These are phyloP conservation scores for Phytophthora melonis DNA, from an alignment of 352 stramenopile species.

Conservation along the genomic window DNA sequence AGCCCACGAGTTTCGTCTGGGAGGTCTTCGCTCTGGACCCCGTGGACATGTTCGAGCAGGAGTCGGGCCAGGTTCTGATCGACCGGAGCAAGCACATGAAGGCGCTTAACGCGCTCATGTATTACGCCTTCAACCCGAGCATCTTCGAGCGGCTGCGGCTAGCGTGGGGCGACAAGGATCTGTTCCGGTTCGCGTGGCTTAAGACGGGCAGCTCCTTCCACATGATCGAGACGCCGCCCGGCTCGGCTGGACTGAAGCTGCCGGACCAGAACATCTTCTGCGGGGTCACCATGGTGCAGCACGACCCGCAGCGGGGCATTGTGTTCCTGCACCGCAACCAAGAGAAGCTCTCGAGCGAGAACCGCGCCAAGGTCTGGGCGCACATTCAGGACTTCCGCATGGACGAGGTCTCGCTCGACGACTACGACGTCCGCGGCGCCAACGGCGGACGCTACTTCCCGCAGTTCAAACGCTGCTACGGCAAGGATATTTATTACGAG, in stretches of 20 bases:
- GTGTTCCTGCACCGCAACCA: conserved; percentile 75
- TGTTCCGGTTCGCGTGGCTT: conserved; percentile 84
- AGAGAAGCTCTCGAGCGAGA: conserved; percentile 59
- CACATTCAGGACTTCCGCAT: conserved; percentile 67
- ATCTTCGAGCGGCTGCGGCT: conserved; percentile 61
- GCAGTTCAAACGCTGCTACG: conserved; percentile 66
- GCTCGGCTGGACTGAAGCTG: conserved; percentile 54
- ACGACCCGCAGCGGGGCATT: conserved; percentile 54
- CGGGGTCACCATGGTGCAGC: conserved; percentile 75
- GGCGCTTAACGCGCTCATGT: conserved; percentile 74
- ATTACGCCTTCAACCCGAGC: conserved; percentile 57
- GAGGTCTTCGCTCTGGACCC: conserved; percentile 63
- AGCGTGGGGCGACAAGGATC: conserved; percentile 82
- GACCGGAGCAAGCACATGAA: conserved; percentile 51
- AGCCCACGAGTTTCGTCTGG: conserved; percentile 71
- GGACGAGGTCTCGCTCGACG: conserved; percentile 35
- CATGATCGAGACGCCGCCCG: conserved; percentile 65
- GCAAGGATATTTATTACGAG: conserved; percentile 78
- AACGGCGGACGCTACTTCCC: conserved; percentile 67
- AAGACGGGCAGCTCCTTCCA: conserved; percentile 69
- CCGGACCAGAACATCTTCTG: conserved; percentile 66
- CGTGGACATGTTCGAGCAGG: conserved; percentile 84
- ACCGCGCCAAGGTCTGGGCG: conserved; percentile 49
- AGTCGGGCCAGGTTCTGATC: conserved; percentile 79
- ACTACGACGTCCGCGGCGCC: conserved; percentile 68